Conservation (phyloP, 352 stramenopile genomes). For the Peronospora destructor region DNA sequence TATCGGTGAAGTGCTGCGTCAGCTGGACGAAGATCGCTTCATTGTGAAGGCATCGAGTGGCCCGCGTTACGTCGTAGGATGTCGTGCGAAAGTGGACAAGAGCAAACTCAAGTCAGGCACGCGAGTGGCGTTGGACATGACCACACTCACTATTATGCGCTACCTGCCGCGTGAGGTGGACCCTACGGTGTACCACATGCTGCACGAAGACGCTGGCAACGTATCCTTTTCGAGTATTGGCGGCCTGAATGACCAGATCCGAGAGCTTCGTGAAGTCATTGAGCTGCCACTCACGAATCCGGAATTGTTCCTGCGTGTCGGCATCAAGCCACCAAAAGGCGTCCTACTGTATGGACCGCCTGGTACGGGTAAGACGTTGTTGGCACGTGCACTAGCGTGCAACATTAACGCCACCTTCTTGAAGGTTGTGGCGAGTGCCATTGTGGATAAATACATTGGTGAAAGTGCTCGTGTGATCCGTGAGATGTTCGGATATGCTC, state of each 20-base stretch:
- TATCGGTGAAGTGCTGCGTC: slow-evolving; percentile 98
- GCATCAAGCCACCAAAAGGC: slow-evolving; percentile 98
- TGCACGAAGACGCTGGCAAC: slow-evolving; percentile 95
- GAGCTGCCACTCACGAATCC: slow-evolving; percentile 99
- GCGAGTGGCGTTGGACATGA: slow-evolving; percentile 98
- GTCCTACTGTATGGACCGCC: slow-evolving; percentile 98
- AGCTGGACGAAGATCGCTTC: slow-evolving; percentile 97
- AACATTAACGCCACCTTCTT: slow-evolving; percentile 99
- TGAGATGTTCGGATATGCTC: slow-evolving; percentile 98
- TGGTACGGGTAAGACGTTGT: slow-evolving; percentile 98
- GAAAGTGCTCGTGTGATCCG: slow-evolving; percentile 98
- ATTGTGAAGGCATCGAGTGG: slow-evolving; percentile 98
- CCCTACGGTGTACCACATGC: slow-evolving; percentile 99
- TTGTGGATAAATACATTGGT: slow-evolving; percentile 99
- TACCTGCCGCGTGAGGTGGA: slow-evolving; percentile 97
- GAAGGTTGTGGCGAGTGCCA: slow-evolving; percentile 98
- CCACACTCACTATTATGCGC: slow-evolving; percentile 99
- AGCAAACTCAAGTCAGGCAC: slow-evolving; percentile 95
- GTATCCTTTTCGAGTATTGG: slow-evolving; percentile 97
- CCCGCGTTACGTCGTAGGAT: slow-evolving; percentile 98
- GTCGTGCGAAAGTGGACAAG: slow-evolving; percentile 91
- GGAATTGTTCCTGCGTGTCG: slow-evolving; percentile 96
- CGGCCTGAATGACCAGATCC: slow-evolving; percentile 98
- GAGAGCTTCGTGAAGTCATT: slow-evolving; percentile 93
- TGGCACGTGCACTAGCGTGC: slow-evolving; percentile 95